Conservation (phyloP, 192 early-diverging fungal genomes). For the Chytriomyces hyalinus region DNA sequence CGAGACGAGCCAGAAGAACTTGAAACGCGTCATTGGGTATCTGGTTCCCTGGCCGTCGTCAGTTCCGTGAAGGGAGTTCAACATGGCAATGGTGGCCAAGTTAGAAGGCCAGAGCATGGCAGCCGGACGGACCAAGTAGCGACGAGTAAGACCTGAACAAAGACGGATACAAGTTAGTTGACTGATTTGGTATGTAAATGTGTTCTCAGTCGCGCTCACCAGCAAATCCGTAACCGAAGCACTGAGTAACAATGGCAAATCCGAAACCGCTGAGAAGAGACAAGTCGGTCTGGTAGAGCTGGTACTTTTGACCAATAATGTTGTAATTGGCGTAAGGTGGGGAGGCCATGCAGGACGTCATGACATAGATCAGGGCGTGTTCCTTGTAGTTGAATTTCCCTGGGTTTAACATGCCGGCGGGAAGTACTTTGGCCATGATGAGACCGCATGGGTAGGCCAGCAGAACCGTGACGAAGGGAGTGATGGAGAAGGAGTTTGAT, state of each 20-base stretch:
- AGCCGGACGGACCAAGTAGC: slow-evolving; percentile 78
- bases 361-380: slow-evolving; percentile 6
- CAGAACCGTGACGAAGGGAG: slow-evolving; percentile 76
- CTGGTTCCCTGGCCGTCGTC: no score
- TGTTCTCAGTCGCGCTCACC: slow-evolving; percentile 20
- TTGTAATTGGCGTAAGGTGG: background rate
- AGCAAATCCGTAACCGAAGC: slow-evolving; percentile 57
- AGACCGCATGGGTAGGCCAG: slow-evolving; percentile 76
- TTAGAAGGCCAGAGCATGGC: slow-evolving; percentile 84
- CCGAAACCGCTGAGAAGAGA: slow-evolving; percentile 7
- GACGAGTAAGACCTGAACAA: slow-evolving; percentile 59
- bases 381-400: slow-evolving; percentile 53
- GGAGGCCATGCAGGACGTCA: background rate
- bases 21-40: background rate
- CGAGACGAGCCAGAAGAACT: background rate
- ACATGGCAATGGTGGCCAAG: slow-evolving; percentile 69
- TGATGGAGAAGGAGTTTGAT: slow-evolving; percentile 74
- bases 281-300: slow-evolving; percentile 6
- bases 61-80: slow-evolving; percentile 72
- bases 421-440: slow-evolving; percentile 54
- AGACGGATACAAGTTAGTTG: no score
- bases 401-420: slow-evolving; percentile 66
- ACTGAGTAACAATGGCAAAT: slow-evolving; percentile 57
- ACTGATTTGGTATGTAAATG: no score
- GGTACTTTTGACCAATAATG: slow-evolving; percentile 2